Conservation (phyloP, 305 asterid genomes). For the Fraxinus greggii region DNA sequence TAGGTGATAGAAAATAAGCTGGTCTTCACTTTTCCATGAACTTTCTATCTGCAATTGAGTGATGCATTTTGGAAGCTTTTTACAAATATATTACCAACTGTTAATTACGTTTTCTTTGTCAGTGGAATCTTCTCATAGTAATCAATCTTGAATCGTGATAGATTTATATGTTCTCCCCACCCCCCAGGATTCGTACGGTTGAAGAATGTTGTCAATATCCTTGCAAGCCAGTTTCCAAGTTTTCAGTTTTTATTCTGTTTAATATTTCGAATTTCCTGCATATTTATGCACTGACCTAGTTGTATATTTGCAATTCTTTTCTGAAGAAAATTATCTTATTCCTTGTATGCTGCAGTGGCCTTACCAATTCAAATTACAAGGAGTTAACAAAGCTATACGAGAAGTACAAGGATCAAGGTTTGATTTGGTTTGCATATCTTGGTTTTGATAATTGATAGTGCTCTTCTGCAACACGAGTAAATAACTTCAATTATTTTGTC, state of each 20-base stretch:
- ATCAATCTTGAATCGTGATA: not conserved
- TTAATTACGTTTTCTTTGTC: not conserved
- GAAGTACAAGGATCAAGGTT: constrained; percentile 82
- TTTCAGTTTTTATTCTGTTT: not conserved
- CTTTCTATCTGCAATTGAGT: not conserved
- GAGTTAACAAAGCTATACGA: constrained; percentile 68
- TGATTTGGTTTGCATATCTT: constrained; percentile 7
- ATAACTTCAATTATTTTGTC: not conserved
- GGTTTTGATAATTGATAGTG: not conserved
- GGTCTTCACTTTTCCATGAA: not conserved
- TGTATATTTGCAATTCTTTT: not conserved
- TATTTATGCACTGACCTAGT: not conserved
- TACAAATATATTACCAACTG: not conserved
- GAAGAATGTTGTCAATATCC: not conserved
- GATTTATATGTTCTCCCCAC: not conserved
- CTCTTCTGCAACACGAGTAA: not conserved
- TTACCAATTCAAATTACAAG: constrained; percentile 71
- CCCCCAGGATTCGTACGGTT: not conserved
- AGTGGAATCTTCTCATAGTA: not conserved
- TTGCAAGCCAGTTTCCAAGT: not conserved
- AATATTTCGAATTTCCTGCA: not conserved
- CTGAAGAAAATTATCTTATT: not conserved
- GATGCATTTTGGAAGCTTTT: not conserved
- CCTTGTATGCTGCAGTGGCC: constrained; percentile 56
- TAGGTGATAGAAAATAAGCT: not conserved